A percentile compares a stretch with the other conserved stretches of the same genome.
phyloP scores from a whole-genome alignment of 202 grass and related monocot species.

The Setaria italica region DNA sequence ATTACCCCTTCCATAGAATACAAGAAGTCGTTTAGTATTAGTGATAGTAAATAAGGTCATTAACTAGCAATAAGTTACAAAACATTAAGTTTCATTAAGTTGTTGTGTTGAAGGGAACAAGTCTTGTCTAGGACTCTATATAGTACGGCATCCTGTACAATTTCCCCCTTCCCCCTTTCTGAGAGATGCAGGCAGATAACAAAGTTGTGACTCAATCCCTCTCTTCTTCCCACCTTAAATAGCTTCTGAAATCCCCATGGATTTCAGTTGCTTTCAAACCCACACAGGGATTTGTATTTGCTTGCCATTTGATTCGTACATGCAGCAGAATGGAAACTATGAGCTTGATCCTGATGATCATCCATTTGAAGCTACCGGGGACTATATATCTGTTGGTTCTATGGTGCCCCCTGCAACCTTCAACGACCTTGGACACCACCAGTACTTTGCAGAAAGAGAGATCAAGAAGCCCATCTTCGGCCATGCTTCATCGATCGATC shows the following conservation, averaged over 20 bases:
- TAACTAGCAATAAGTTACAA: slow-evolving; percentile 46
- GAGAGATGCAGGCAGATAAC: slow-evolving; percentile 39
- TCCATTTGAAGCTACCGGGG: slow-evolving; percentile 4
- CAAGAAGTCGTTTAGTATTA: slow-evolving; percentile 44
- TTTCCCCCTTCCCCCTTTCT: background rate
- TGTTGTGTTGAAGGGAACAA: slow-evolving; percentile 33
- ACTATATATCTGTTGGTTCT: background rate
- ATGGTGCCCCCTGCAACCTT: slow-evolving; percentile 32
- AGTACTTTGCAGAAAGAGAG: slow-evolving; percentile 9
- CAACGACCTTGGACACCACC: slow-evolving; percentile 5
- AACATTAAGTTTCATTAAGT: slow-evolving; percentile 44
- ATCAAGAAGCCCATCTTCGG: background rate
- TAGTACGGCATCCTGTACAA: slow-evolving; percentile 31
- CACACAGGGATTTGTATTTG: slow-evolving; percentile 36
- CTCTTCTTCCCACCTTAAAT: background rate
- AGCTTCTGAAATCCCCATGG: slow-evolving; percentile 48
- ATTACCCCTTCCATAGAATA: slow-evolving; percentile 38
- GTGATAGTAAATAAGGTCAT: slow-evolving; percentile 42
- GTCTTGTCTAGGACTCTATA: slow-evolving; percentile 48
- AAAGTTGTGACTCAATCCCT: background rate
- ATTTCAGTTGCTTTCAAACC: slow-evolving; percentile 53
- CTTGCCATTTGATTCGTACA: slow-evolving; percentile 39
- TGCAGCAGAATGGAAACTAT: slow-evolving; percentile 37
- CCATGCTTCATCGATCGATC: background rate
- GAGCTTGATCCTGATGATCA: slow-evolving; percentile 38